Percentiles rank a stretch among this genome's conserved stretches.
These are phyloP conservation scores for Blastomyces percursus DNA, from an alignment of 2,329 filamentous ascomycete genomes.

Conservation along the genomic window DNA sequence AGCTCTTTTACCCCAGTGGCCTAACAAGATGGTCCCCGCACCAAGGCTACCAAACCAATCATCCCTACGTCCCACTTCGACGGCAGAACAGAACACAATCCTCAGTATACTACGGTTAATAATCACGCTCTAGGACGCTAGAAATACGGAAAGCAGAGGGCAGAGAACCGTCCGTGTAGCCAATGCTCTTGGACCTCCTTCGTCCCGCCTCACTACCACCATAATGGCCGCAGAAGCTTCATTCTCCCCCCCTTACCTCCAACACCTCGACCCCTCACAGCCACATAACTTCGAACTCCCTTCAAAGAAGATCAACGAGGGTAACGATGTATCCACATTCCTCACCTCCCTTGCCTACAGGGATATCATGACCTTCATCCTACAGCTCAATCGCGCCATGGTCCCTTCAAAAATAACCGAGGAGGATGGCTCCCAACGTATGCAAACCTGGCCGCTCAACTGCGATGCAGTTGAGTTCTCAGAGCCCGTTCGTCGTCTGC, in stretches of 20 bases:
- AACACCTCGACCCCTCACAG: slow-evolving; percentile 37
- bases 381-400: slow-evolving; percentile 82
- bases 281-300: slow-evolving; percentile 56
- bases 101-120: not conserved
- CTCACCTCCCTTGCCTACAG: slow-evolving; percentile 70
- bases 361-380: slow-evolving; percentile 74
- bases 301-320: slow-evolving; percentile 72
- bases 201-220: not conserved
- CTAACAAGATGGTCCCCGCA: too few species aligned
- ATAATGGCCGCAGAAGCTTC: not conserved
- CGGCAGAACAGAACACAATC: too few species aligned
- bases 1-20: too few species aligned
- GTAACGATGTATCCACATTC: slow-evolving; percentile 69
- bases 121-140: not conserved
- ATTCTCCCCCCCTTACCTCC: slow-evolving; percentile 27
- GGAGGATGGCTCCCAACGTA: slow-evolving; percentile 19
- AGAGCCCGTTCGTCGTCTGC: slow-evolving; percentile 52
- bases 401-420: slow-evolving; percentile 52
- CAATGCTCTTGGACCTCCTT: not conserved
- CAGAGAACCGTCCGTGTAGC: not conserved
- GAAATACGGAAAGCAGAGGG: not conserved
- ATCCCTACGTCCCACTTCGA: not conserved
- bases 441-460: slow-evolving; percentile 42
- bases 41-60: not conserved
- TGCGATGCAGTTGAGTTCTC: slow-evolving; percentile 38